These are phyloP conservation scores for Cryptosporidium xiaoi DNA, from an alignment of 169 alveolate species.

Conservation along the genomic window DNA sequence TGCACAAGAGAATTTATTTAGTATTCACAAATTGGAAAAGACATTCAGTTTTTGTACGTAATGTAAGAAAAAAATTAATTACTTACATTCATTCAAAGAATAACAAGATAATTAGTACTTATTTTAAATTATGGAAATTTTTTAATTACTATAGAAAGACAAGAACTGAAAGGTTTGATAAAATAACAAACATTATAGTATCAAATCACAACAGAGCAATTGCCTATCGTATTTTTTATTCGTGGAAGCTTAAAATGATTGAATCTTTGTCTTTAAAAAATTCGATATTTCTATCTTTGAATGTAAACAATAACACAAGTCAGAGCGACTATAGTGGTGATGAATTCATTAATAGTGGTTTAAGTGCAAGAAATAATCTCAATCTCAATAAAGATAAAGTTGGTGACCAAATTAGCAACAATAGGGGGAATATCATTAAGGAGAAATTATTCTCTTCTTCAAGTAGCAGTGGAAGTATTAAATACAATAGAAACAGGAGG, in stretches of 20 bases:
- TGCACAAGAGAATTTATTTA: neutral
- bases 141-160: slow-evolving; percentile 33
- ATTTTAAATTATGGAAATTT: slow-evolving; percentile 62
- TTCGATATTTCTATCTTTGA: slow-evolving; percentile 43
- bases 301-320: neutral
- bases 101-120: neutral
- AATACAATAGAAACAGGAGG: neutral
- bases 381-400: neutral
- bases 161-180: slow-evolving; percentile 34
- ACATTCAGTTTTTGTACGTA: neutral
- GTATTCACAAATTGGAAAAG: slow-evolving; percentile 8
- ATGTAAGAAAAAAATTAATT: neutral
- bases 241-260: slow-evolving; percentile 53
- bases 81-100: neutral
- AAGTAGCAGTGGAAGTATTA: neutral
- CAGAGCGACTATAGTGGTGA: neutral
- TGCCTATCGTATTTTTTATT: slow-evolving; percentile 17
- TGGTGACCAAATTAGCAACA: neutral
- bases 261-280: slow-evolving; percentile 43
- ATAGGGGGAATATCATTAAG: neutral
- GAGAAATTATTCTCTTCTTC: neutral
- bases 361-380: neutral
- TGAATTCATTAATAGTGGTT: neutral
- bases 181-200: slow-evolving; percentile 22
- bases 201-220: slow-evolving; percentile 1